Base-by-base conservation (phyloP, 2,329 filamentous ascomycete genomes). In the Coniochaeta prunicola region DNA sequence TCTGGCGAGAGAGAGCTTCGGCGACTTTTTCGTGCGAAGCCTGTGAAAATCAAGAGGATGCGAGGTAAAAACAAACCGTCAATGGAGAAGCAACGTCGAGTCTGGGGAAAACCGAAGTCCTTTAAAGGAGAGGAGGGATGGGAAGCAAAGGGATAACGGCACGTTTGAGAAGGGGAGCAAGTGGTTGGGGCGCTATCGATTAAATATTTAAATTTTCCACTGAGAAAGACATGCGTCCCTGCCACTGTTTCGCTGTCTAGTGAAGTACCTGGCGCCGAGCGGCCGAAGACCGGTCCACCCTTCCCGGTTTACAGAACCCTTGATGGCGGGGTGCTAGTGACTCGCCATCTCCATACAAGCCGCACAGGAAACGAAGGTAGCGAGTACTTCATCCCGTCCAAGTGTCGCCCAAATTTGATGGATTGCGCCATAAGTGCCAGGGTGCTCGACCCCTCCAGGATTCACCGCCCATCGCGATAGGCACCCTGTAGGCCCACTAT, bases 291-390 rank as follows among this genome's bases (percentile, higher is more conserved):
- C 36, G 36, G 36, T 10, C 36, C 36, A 38, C 36, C 36, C 5
- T 38, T 2, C 36, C 36, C 15, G 36, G 17, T 9, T 9, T 36
- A 15, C 34, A 36, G 34, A 53, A 10, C 26, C 15, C 50, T 21
- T 13, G 26, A 53, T 17, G 19, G 9, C 36, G 15, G 36, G 12
- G 36, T 38, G 31, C 31, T 12, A 33, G 6, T 33, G 31, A 33
- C 31, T 33, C 12, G 6, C 31, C 12, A 12, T 33, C 12, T 6
- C 12, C 6, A 33, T 12, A 33, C 31, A 6, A 6, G 6, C 12
- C 12, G 31, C 12, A 33, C 12, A 96, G 82, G 87, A 88, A 74
- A 64, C 77, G 7, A 28, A n/a, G 21, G 45, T 30, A 38, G 21
- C 6, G 3, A 50, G 45, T 26, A 26, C 45, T 28, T 7, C 45